Conservation (phyloP, 805 yeast species). For the Starmera quercuum region DNA sequence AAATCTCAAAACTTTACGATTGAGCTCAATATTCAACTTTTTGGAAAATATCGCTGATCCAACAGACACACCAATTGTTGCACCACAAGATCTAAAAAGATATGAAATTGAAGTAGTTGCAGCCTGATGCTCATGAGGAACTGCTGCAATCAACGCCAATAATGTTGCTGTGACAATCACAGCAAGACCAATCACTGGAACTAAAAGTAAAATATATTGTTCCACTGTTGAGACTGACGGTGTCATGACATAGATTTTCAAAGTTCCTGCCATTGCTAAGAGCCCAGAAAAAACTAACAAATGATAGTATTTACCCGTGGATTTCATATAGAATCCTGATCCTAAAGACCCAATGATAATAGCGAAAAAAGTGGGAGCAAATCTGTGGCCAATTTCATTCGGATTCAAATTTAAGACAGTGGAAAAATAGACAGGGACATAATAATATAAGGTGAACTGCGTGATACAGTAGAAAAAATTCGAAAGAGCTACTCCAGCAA, state of each 20-base stretch:
- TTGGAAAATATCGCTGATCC: constrained; percentile 57
- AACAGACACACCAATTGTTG: constrained; percentile 56
- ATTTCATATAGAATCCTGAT: constrained; percentile 57
- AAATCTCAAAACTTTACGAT: constrained; percentile 21
- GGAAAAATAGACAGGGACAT: constrained; percentile 54
- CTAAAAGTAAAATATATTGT: constrained; percentile 35
- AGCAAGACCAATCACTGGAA: constrained; percentile 51
- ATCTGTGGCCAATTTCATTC: constrained; percentile 49
- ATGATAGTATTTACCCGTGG: constrained; percentile 50
- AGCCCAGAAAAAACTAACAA: constrained; percentile 36
- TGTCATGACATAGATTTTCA: constrained; percentile 25
- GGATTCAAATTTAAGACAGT: constrained; percentile 47
- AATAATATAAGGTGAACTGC: constrained; percentile 38
- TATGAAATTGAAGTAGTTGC: constrained; percentile 61
- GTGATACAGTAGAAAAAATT: constrained; percentile 44
- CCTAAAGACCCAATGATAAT: constrained; percentile 54
- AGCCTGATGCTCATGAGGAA: constrained; percentile 58
- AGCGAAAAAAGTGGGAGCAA: constrained; percentile 54
- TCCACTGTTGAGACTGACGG: constrained; percentile 28
- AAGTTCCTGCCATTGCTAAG: constrained; percentile 38
- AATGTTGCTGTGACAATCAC: constrained; percentile 58
- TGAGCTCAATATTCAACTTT: constrained; percentile 26
- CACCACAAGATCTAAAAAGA: constrained; percentile 59
- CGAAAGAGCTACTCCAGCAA: constrained; percentile 55
- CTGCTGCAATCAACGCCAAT: constrained; percentile 64